Percentiles rank a stretch among this genome's conserved stretches.
Conservation (phyloP, 2,329 filamentous ascomycete species). For the Xylaria digitata region DNA sequence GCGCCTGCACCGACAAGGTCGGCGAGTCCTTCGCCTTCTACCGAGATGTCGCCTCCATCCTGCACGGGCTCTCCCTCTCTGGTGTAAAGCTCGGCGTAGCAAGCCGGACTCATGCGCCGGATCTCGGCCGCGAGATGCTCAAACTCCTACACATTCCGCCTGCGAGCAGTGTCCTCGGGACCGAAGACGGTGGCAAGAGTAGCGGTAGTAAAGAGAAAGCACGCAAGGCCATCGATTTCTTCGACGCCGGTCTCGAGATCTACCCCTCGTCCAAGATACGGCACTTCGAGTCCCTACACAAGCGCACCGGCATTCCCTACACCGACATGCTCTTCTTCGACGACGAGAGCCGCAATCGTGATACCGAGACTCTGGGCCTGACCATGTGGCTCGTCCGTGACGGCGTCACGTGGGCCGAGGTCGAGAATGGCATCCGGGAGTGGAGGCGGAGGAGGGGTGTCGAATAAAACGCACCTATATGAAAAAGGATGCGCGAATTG, state of each 20-base stretch:
- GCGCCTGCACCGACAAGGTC: constrained; percentile 61
- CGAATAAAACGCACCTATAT: constrained; percentile 41
- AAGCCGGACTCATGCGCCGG: constrained; percentile 82
- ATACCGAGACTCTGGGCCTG: constrained; percentile 82
- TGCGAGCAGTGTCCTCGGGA: constrained; percentile 43
- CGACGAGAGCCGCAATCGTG: constrained; percentile 86
- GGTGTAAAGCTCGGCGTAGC: constrained; percentile 75
- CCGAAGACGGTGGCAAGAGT: constrained; percentile 33
- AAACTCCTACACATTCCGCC: constrained; percentile 73
- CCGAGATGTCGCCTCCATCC: constrained; percentile 72
- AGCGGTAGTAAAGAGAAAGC: constrained; percentile 49
- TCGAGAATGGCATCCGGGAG: constrained; percentile 81
- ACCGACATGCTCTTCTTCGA: constrained; percentile 97
- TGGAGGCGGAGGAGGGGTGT: constrained; percentile 78
- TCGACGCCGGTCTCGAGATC: constrained; percentile 72
- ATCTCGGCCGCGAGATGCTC: constrained; percentile 83
- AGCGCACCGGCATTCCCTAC: constrained; percentile 76
- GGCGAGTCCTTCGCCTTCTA: constrained; percentile 80
- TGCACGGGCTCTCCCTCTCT: constrained; percentile 66
- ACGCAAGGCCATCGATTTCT: constrained; percentile 66
- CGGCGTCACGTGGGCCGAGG: constrained; percentile 79
- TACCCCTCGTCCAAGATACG: constrained; percentile 85
- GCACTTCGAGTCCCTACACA: constrained; percentile 81
- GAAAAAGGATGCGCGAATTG: constrained; percentile 9
- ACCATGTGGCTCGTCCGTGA: constrained; percentile 86